Evolutionary conservation across 805 yeast species (phyloP), one percentile per base, ranked within the genome.

Genomic region (Scheffersomyces ergatensis): DNA sequence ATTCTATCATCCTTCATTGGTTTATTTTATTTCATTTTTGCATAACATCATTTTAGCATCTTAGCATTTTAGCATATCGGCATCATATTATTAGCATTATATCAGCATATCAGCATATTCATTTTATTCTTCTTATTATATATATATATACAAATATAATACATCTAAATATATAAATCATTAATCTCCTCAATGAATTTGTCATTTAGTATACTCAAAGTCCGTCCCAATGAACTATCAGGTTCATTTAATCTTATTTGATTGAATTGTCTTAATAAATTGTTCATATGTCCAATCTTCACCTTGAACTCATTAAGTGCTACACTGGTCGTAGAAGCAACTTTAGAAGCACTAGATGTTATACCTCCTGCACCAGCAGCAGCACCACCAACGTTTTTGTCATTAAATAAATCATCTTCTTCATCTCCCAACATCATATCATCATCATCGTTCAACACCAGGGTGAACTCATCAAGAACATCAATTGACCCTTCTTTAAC

Each of bases 401-500:
- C 53, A 36, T 33, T 38, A 30, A 45, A 47, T 17, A 54, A 36
- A 25, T 45, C 58, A 27, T 54, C 57, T 19, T 47, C 52, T 21
- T 42, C 41, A 21, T 30, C 44, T 11, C 41, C 44, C 38, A 44
- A 37, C 19, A 40, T 30, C 19, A 25, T 27, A 37, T 48, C 49
- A 11, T 44, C 50, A 12, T 46, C 48, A 16, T 26, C 25, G 11
- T 29, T 23, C 23, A 36, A n/a, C 32, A 29, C 15, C 18, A 13
- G 13, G 5, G 18, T 8, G 11, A 29, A 29, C 4, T 15, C 32
- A 29, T 29, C 32, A n/a, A 29, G n/a, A 4, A 29, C 18, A 14
- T 29, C 32, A 5, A 29, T 15, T 29, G 32, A 15, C 15, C 15
- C 18, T 5, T 29, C 32, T 15, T 29, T 15, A 6, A 14, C 11